Evolutionary conservation across 2,329 filamentous ascomycete genomes (phyloP), one percentile per base, ranked within the genome.

Genomic region (Fonsecaea monophora): DNA sequence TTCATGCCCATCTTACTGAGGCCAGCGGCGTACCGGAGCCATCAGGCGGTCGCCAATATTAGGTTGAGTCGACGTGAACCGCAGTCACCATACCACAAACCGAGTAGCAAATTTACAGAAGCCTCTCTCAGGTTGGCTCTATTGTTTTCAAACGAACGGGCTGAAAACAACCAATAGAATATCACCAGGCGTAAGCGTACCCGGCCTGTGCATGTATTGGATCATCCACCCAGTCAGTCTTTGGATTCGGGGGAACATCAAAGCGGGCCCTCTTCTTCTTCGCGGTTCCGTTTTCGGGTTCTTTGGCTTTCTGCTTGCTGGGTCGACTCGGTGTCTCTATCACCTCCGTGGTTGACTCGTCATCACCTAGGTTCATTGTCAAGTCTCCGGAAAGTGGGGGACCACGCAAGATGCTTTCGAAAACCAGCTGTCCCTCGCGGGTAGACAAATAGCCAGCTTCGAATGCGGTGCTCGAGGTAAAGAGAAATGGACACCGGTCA

Each of bases 401-500:
- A 15, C 10, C 53, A 18, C 55, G 40, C 40, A 65, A 53, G 21
- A 68, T 65, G 59, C 62, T 64, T 38, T 70, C 53, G 42, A 70
- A 70, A 3, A 62, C 25, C 6, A 70, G 4, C 8, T 40, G 15
- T 18, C 62, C 66, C 15, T 64, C 38, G 21, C 48, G 5, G 37
- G 18, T 35, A 2, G 57, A 50, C 40, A 70, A 40, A 30, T 64
- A 60, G 12, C 66, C 68, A 18, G 53, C 66, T 38, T 68, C 54
- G 34, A 66, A 66, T 10, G 56, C 53, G 7, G 38, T 60, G 9
- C 15, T 60, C 30, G 66, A 64, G 8, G 60, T 62, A 21, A 70
- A 37, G 40, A 70, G 37, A 53, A 70, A 59, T 1, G 68, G 68
- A 48, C 62, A 64, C 30, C 60, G 54, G 34, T 61, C 35, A 18